These are phyloP conservation scores for Volvariella surrecta DNA, from an alignment of 1,284 basidiomycete genomes.

Conservation along the genomic window DNA sequence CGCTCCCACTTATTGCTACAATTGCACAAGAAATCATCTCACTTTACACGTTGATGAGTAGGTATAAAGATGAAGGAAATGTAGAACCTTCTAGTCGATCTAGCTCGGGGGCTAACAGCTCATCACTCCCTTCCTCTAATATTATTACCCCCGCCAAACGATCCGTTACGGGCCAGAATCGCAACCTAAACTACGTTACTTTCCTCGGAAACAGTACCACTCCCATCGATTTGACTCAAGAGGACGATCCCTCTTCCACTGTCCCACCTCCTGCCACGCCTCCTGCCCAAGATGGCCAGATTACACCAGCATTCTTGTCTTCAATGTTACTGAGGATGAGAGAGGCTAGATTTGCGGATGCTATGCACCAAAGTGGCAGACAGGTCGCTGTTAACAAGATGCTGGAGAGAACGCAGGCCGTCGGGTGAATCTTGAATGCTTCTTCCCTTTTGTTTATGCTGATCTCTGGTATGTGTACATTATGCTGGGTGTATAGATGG, in stretches of 20 bases:
- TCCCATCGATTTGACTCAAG: background rate
- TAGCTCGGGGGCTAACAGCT: background rate
- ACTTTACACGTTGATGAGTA: constrained; percentile 83
- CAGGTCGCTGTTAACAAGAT: constrained; percentile 55
- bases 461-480: no score
- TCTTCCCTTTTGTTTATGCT: no score
- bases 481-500: no score
- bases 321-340: constrained; percentile 59
- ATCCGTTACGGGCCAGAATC: no score
- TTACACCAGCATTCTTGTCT: constrained; percentile 48
- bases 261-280: constrained; percentile 15
- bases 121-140: background rate
- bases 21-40: constrained; percentile 88
- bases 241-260: constrained; percentile 2
- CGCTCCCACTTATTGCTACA: constrained; percentile 73
- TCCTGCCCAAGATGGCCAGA: constrained; percentile 15
- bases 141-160: background rate
- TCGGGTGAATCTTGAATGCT: no score
- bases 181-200: no score
- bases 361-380: constrained; percentile 30
- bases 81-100: constrained; percentile 16
- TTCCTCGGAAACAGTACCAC: background rate
- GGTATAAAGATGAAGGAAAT: constrained; percentile 56
- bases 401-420: constrained; percentile 59
- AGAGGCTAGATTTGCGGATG: constrained; percentile 53